A percentile compares a stretch with the other conserved stretches of the same genome.
phyloP scores from a whole-genome alignment of 768 basidiomycete species.

The Termitomyces sp. region DNA sequence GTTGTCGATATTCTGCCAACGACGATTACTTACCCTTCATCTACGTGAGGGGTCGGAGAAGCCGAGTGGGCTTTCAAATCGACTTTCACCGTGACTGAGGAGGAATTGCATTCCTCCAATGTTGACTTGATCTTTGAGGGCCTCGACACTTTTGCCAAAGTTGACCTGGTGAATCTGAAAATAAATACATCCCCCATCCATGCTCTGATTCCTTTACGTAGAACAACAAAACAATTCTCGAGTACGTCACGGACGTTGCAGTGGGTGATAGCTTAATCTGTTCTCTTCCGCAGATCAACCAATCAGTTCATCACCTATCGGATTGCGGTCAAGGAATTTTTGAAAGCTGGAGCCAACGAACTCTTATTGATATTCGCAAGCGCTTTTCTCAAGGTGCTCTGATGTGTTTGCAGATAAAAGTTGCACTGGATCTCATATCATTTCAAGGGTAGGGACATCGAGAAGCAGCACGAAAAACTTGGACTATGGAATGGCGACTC shows the following conservation, averaged over 20 bases:
- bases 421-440: neutral
- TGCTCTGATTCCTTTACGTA: slow-evolving; percentile 21
- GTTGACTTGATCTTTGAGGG: slow-evolving; percentile 86
- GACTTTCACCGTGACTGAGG: slow-evolving; percentile 44
- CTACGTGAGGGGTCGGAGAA: slow-evolving; percentile 76
- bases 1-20: neutral
- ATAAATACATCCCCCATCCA: neutral
- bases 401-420: neutral
- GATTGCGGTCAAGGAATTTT: slow-evolving; percentile 44
- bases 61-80: slow-evolving; percentile 80
- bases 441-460: slow-evolving; percentile 65
- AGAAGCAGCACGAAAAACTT: slow-evolving; percentile 57
- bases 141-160: slow-evolving; percentile 81
- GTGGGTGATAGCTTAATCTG: neutral
- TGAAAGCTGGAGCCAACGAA: slow-evolving; percentile 58
- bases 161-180: slow-evolving; percentile 54
- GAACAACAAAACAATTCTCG: slow-evolving; percentile 70
- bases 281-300: slow-evolving; percentile 40
- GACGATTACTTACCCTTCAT: neutral
- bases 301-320: slow-evolving; percentile 85
- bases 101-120: slow-evolving; percentile 40
- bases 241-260: slow-evolving; percentile 29
- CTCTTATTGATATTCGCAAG: slow-evolving; percentile 69
- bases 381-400: slow-evolving; percentile 58
- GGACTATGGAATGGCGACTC: slow-evolving; percentile 88